Conservation (phyloP, 306 rosid genomes). For the Rosa lucieae region DNA sequence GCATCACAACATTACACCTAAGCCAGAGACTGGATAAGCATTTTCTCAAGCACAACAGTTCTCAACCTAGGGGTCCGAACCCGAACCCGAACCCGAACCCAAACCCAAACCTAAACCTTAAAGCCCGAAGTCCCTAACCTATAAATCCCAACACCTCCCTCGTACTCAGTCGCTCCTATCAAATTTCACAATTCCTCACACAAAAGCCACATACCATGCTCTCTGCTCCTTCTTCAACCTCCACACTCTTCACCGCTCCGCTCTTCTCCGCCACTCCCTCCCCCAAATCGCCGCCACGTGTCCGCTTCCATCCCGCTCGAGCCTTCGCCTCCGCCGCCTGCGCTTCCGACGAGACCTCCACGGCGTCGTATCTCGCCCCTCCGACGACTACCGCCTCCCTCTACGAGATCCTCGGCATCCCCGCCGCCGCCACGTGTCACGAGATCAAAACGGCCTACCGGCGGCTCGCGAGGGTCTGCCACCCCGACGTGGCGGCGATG, state of each 20-base stretch:
- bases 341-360: constrained; percentile 27
- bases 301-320: constrained; percentile 19
- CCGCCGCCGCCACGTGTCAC: constrained; percentile 60
- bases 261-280: not conserved
- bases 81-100: not conserved
- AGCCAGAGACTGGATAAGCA: not conserved
- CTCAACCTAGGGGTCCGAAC: not conserved
- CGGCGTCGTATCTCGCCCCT: constrained; percentile 37
- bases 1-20: not conserved
- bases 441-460: constrained; percentile 90
- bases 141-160: not conserved
- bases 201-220: constrained; percentile 26
- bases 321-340: constrained; percentile 43
- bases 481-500: constrained; percentile 79
- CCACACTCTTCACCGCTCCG: not conserved
- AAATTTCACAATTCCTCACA: not conserved
- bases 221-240: constrained; percentile 17
- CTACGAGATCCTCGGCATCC: constrained; percentile 76
- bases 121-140: not conserved
- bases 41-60: not conserved
- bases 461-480: constrained; percentile 66
- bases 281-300: constrained; percentile 11
- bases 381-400: constrained; percentile 31
- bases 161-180: not conserved
- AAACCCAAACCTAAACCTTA: not conserved